Evolutionary conservation across 169 alveolate species (phyloP).

Genomic region (Plasmodium vivax): DNA sequence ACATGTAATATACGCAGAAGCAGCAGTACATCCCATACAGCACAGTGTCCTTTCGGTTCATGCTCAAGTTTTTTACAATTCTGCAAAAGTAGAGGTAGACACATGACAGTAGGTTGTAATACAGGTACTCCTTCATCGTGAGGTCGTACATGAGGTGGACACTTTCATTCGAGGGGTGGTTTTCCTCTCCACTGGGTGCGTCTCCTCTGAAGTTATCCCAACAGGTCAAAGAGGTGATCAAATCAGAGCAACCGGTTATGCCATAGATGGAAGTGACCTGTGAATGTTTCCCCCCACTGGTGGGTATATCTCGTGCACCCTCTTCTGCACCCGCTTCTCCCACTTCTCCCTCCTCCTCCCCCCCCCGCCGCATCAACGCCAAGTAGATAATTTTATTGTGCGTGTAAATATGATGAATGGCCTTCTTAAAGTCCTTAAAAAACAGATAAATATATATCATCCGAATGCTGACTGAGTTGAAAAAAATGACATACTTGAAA

Average conservation of each 20-base stretch:
- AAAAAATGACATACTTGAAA: constrained; percentile 64
- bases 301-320: neutral
- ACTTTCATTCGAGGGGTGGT: neutral
- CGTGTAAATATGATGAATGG: constrained; percentile 58
- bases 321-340: neutral
- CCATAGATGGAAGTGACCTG: constrained; percentile 13
- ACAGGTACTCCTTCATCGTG: constrained; percentile 49
- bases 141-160: constrained; percentile 17
- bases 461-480: constrained; percentile 54
- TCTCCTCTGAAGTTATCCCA: neutral
- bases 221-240: constrained; percentile 6
- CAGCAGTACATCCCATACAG: constrained; percentile 55
- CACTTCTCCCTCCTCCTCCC: neutral
- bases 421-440: constrained; percentile 59
- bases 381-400: constrained; percentile 56
- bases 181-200: neutral
- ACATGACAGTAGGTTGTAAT: constrained; percentile 61
- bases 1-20: constrained; percentile 41
- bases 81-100: constrained; percentile 57
- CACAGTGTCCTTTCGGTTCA: constrained; percentile 28
- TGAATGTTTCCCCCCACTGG: neutral
- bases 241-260: constrained; percentile 18
- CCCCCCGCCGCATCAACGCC: constrained; percentile 25
- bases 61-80: constrained; percentile 40
- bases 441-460: constrained; percentile 67